A percentile compares a stretch with the other conserved stretches of the same genome.
phyloP scores from a whole-genome alignment of 2,329 filamentous ascomycete species.

The Purpureocillium lavendulum region DNA sequence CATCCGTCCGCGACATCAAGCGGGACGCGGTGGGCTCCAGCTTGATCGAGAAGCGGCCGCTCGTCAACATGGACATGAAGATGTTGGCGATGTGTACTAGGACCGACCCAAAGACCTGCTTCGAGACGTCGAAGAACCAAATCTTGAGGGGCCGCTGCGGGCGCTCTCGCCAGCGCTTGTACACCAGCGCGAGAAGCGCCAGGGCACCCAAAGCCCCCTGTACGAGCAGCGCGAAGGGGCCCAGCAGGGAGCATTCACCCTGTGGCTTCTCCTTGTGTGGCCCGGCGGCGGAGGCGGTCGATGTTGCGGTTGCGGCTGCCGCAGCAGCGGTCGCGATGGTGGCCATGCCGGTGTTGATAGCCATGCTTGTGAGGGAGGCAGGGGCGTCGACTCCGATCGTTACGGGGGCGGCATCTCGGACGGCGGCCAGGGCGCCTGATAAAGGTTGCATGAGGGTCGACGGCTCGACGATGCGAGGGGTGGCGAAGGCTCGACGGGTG shows the following conservation, averaged over 20 bases:
- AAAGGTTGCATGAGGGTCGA: constrained; percentile 2
- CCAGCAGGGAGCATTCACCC: constrained; percentile 80
- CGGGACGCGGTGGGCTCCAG: constrained; percentile 36
- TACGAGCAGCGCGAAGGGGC: constrained; percentile 83
- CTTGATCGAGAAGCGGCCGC: constrained; percentile 68
- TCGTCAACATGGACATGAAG: constrained; percentile 93
- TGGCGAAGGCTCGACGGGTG: neutral
- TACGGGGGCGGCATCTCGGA: constrained; percentile 1
- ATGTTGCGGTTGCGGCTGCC: constrained; percentile 17
- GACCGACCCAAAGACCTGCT: constrained; percentile 91
- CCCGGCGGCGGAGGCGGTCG: constrained; percentile 15
- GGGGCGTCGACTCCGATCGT: constrained; percentile 10
- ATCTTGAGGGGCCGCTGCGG: constrained; percentile 91
- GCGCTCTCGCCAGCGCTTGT: constrained; percentile 85
- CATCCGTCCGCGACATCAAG: constrained; percentile 35
- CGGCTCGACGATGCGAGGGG: neutral
- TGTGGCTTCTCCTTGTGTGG: constrained; percentile 34
- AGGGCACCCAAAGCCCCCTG: constrained; percentile 79
- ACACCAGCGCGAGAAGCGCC: constrained; percentile 79
- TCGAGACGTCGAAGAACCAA: constrained; percentile 96
- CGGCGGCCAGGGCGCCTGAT: neutral
- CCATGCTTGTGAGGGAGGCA: constrained; percentile 2
- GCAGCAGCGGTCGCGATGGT: constrained; percentile 10
- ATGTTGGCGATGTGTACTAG: constrained; percentile 89
- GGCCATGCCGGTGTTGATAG: constrained; percentile 5